These are phyloP conservation scores for Kwoniella sp. DNA, from an alignment of 768 basidiomycete species.

Conservation along the genomic window DNA sequence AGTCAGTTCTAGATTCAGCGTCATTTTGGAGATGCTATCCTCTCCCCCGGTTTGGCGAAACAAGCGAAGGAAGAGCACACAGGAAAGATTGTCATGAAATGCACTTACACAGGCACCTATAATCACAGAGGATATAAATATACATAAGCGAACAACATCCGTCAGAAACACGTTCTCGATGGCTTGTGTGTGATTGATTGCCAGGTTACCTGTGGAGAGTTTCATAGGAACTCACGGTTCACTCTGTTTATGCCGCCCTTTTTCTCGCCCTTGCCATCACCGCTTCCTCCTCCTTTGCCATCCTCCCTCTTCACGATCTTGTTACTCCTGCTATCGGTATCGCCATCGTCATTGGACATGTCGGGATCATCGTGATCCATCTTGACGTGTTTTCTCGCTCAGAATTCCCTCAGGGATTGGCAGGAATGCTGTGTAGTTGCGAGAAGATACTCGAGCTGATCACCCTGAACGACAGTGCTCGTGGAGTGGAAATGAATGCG, in stretches of 20 bases:
- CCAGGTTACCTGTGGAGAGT: slow-evolving; percentile 2
- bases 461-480: too few species aligned
- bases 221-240: slow-evolving; percentile 43
- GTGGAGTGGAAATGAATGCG: too few species aligned
- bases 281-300: slow-evolving; percentile 14
- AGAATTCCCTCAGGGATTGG: too few species aligned
- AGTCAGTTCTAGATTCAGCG: background rate
- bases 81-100: background rate
- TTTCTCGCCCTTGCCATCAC: slow-evolving; percentile 33
- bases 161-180: slow-evolving; percentile 16
- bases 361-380: slow-evolving; percentile 24
- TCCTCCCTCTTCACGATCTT: slow-evolving; percentile 30
- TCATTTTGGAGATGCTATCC: background rate
- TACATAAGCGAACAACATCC: background rate
- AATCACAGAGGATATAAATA: background rate
- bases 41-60: too few species aligned
- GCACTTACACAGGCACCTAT: slow-evolving; percentile 50
- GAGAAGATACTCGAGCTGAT: too few species aligned
- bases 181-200: background rate
- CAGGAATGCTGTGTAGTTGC: too few species aligned
- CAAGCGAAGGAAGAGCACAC: slow-evolving; percentile 1
- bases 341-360: slow-evolving; percentile 11
- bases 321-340: slow-evolving; percentile 6
- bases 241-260: slow-evolving; percentile 55
- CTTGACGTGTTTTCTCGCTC: background rate